phyloP scores from a whole-genome alignment of 108 stramenopile genomes.

The Cyclotella baltica region DNA sequence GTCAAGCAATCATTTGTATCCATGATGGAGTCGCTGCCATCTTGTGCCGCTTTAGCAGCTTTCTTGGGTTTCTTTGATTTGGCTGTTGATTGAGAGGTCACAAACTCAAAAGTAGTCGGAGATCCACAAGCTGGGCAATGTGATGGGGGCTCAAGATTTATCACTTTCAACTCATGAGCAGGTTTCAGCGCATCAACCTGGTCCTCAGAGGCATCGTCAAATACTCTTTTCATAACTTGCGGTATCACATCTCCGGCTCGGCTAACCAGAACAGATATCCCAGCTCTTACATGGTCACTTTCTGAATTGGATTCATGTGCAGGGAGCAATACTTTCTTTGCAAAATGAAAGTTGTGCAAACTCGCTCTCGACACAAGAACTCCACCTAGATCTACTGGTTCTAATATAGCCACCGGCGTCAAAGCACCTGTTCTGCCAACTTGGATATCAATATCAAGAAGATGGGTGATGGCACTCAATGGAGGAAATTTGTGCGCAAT shows the following conservation, averaged over 20 bases:
- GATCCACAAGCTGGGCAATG: conserved; percentile 85
- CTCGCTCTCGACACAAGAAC: conserved; percentile 88
- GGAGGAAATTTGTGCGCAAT: conserved; percentile 94
- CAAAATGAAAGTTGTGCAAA: conserved; percentile 89
- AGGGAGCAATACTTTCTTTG: conserved; percentile 66
- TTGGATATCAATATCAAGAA: conserved; percentile 77
- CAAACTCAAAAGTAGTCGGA: conserved; percentile 50
- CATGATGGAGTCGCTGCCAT: neutral
- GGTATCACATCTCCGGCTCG: conserved; percentile 94
- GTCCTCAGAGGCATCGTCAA: conserved; percentile 28
- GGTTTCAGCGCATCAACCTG: conserved; percentile 2
- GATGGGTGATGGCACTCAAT: conserved; percentile 63
- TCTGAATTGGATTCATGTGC: neutral
- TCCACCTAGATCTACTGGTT: conserved; percentile 88
- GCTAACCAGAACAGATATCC: conserved; percentile 73
- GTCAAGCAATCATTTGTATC: neutral
- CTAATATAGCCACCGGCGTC: conserved; percentile 92
- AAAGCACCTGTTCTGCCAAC: conserved; percentile 93
- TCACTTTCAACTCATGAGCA: conserved; percentile 8
- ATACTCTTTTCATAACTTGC: conserved; percentile 72
- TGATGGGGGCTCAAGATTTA: conserved; percentile 67
- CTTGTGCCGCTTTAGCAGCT: neutral
- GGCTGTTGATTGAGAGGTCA: conserved; percentile 9
- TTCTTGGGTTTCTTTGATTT: conserved; percentile 8
- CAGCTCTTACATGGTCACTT: conserved; percentile 37